Base-by-base conservation (phyloP, 805 yeast genomes). In the Lipomyces yamadae region DNA sequence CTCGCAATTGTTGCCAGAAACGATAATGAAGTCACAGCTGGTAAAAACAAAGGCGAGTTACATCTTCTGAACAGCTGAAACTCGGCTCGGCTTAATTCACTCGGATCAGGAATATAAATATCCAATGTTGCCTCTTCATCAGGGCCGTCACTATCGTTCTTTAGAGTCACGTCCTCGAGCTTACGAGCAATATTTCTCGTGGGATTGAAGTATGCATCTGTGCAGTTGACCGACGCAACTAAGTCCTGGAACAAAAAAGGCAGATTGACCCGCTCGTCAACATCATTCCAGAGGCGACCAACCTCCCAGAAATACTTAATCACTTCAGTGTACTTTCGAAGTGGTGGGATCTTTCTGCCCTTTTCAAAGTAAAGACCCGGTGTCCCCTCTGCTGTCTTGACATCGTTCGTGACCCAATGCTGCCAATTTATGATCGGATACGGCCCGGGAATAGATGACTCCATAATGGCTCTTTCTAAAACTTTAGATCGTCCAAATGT, bases 41-140 rank as follows among this genome's bases (percentile, higher is more conserved):
- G 56, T n/a, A 55, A n/a, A 6, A 30, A 34, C 2, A 34, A 34
- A 2, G 69, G 66, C 8, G 64, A 60, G 24, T 79, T 80, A 0
- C 88, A 83, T 24, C 92, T 78, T 8, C 81, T 74, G 62, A 87
- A 74, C 7, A 82, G 73, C 73, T 86, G 87, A 69, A 78, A 85
- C 48, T 87, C 82, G 1, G 79, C 72, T 52, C 92, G 69, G 1
- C 79, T 56, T 75, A 76, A 53, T 78, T 70, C 67, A 66, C 72
- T 65, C 75, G 80, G 11, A 76, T 72, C 72, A 72, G 80, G 78
- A 64, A 79, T 79, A 24, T 81, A 68, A 3, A 67, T 29, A 11
- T 63, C 63, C 29, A 66, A 29, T 13, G 60, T 15, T 24, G 45
- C 56, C 35, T 7, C 18, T 7, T n/a, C 56, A 10, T 29, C 39